Percentiles rank a stretch among this genome's conserved stretches.
These are phyloP conservation scores for Solanum clarkiae DNA, from an alignment of 257 asterid species.

Conservation along the genomic window DNA sequence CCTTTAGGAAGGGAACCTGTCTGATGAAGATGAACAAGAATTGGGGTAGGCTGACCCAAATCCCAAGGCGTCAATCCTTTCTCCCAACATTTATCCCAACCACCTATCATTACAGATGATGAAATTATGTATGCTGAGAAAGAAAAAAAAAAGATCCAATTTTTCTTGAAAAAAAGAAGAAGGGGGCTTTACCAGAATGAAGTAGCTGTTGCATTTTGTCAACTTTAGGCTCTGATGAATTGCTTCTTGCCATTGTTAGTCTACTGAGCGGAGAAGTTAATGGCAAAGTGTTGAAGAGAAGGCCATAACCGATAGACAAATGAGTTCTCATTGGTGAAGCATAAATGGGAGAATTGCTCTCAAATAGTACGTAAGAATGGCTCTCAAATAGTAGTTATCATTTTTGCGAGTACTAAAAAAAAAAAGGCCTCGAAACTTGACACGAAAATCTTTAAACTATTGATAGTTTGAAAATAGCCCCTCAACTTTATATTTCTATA, in stretches of 20 bases:
- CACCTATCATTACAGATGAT: slow-evolving; percentile 17
- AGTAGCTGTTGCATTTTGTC: slow-evolving; percentile 30
- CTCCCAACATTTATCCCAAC: slow-evolving; percentile 80
- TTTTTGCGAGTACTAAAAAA: no score
- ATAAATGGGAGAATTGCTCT: no score
- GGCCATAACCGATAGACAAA: not conserved
- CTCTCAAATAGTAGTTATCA: no score
- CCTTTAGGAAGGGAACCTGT: slow-evolving; percentile 64
- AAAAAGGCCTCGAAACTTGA: no score
- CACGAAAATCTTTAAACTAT: no score
- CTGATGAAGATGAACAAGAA: slow-evolving; percentile 52
- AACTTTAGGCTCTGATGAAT: slow-evolving; percentile 3
- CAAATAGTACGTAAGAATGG: no score
- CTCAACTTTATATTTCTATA: no score
- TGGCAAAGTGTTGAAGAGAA: not conserved
- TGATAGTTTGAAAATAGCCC: no score
- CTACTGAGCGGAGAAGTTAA: not conserved
- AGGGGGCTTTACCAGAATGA: slow-evolving; percentile 11
- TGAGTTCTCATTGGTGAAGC: not conserved
- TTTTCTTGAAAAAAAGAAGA: no score
- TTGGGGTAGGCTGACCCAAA: slow-evolving; percentile 73
- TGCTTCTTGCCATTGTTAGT: not conserved
- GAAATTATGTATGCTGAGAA: not conserved
- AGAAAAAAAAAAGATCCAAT: not conserved
- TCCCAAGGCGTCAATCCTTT: slow-evolving; percentile 85